phyloP scores from a whole-genome alignment of 2,329 filamentous ascomycete species.

The Sphaceloma murrayae region DNA sequence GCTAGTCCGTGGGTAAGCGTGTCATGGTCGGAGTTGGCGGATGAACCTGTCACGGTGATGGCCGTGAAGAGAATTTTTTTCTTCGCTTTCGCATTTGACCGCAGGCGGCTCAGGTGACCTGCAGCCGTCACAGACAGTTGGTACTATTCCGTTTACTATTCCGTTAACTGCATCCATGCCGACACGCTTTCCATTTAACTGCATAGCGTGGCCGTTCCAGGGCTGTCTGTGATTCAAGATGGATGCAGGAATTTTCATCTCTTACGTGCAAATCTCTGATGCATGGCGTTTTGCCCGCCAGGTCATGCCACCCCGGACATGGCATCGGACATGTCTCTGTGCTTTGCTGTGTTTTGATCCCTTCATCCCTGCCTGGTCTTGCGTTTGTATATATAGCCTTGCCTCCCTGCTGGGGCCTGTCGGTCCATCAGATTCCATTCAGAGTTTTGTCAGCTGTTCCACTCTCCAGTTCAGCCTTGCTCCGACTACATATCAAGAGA shows the following conservation, averaged over 20 bases:
- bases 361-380: conserved; percentile 4
- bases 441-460: conserved; percentile 1
- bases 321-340: conserved; percentile 2
- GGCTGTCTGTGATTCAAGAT: conserved; percentile 4
- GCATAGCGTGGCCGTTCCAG: conserved; percentile 13
- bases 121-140: too few relatives aligned
- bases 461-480: conserved; percentile 1
- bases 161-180: too few relatives aligned
- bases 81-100: not conserved
- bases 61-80: conserved; percentile 11
- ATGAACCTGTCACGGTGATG: not conserved
- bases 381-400: conserved; percentile 12
- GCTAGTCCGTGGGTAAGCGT: not conserved
- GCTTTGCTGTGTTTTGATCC: conserved; percentile 8
- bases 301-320: conserved; percentile 5
- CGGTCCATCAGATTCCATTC: not conserved
- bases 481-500: not conserved
- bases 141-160: too few relatives aligned
- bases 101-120: conserved; percentile 1
- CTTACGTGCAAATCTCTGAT: conserved; percentile 15
- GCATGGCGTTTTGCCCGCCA: conserved; percentile 13
- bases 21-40: conserved; percentile 6
- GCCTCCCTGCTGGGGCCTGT: not conserved
- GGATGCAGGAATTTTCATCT: conserved; percentile 9
- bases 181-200: conserved; percentile 17